A percentile compares a stretch with the other conserved stretches of the same genome.
phyloP scores from a whole-genome alignment of 1,284 basidiomycete genomes.

The Vanrija sp. region DNA sequence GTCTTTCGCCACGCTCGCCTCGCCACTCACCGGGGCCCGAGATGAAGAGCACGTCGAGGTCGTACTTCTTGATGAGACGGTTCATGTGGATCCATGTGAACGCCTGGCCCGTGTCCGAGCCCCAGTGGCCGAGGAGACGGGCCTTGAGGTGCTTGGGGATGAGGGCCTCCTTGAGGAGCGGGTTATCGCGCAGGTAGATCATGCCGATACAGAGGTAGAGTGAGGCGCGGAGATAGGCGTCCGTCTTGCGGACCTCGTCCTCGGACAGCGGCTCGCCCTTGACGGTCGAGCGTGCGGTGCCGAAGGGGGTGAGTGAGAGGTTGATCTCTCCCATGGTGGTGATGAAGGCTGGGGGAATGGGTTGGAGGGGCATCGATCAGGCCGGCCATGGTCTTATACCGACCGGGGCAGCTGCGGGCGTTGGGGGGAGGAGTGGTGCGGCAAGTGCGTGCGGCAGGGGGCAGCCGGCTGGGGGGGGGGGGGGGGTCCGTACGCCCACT shows the following conservation, averaged over 20 bases:
- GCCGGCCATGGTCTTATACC: no score
- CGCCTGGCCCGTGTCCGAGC: slow-evolving; percentile 60
- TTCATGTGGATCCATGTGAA: slow-evolving; percentile 78
- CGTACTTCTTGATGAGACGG: slow-evolving; percentile 57
- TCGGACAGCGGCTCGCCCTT: slow-evolving; percentile 21
- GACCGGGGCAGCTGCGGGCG: no score
- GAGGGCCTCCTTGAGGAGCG: slow-evolving; percentile 62
- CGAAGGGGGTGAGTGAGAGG: slow-evolving; percentile 13
- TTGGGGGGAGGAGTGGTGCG: no score
- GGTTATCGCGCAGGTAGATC: slow-evolving; percentile 75
- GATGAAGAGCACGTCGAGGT: slow-evolving; percentile 58
- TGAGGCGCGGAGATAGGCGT: slow-evolving; percentile 37
- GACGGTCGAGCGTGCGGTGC: slow-evolving; percentile 31
- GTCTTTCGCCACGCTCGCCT: not conserved
- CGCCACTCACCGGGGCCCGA: slow-evolving; percentile 38
- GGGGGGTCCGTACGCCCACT: no score
- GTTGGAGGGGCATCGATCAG: no score
- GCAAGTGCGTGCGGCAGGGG: no score
- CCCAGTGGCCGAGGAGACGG: slow-evolving; percentile 62
- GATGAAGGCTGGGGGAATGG: no score
- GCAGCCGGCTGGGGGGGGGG: no score
- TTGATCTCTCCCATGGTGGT: no score
- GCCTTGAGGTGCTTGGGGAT: slow-evolving; percentile 67
- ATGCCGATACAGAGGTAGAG: slow-evolving; percentile 39
- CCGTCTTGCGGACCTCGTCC: slow-evolving; percentile 36